phyloP scores from a whole-genome alignment of 306 rosid genomes.

The Dicorynia guianensis region DNA sequence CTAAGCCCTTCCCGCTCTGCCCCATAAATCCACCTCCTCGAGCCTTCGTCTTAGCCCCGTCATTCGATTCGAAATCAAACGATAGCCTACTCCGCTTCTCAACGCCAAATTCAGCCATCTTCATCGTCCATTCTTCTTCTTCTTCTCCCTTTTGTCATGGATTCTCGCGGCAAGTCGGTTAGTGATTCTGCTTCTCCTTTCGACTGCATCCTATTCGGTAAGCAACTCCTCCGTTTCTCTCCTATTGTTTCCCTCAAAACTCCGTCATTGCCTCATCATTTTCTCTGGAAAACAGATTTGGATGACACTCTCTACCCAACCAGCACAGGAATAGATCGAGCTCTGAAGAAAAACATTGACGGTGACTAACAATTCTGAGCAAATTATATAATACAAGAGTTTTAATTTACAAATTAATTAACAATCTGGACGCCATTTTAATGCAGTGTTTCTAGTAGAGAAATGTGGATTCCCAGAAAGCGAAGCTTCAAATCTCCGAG shows the following conservation, averaged over 20 bases:
- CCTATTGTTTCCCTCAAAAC: neutral
- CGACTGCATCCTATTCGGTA: constrained; percentile 68
- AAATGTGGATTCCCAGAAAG: constrained; percentile 70
- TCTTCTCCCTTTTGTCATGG: constrained; percentile 45
- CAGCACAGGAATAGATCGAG: constrained; percentile 58
- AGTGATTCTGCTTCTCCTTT: constrained; percentile 45
- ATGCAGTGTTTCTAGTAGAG: constrained; percentile 63
- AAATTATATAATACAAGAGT: neutral
- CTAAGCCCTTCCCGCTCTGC: too few relatives aligned
- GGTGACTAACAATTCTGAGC: constrained; percentile 34
- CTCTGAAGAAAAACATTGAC: constrained; percentile 78
- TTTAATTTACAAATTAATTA: neutral
- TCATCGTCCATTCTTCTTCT: too few relatives aligned
- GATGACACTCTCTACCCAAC: constrained; percentile 85
- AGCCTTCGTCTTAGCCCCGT: too few relatives aligned
- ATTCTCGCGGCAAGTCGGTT: constrained; percentile 25
- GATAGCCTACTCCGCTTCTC: too few relatives aligned
- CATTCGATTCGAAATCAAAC: too few relatives aligned
- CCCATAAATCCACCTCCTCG: constrained; percentile 40
- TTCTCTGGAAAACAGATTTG: constrained; percentile 56
- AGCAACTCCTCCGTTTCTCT: neutral
- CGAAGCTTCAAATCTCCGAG: constrained; percentile 68
- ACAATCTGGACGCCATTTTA: neutral
- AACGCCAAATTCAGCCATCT: too few relatives aligned
- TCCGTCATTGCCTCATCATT: neutral